Percentiles rank a stretch among this genome's conserved stretches.
Conservation (phyloP, 164 flowering plant genomes). For the Macadamia integrifolia region DNA sequence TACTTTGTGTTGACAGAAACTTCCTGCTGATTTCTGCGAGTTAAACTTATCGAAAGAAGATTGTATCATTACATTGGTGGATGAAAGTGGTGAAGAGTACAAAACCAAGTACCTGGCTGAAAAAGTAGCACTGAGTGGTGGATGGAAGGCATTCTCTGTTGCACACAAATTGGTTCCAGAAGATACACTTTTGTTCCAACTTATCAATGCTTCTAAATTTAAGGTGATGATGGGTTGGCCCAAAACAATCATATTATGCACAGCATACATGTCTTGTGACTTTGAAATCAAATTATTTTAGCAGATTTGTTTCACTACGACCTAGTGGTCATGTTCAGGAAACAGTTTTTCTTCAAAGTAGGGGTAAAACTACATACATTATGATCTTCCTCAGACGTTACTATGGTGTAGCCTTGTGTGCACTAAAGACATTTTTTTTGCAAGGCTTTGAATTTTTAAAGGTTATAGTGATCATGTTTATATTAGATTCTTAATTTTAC, state of each 20-base stretch:
- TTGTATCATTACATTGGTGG: constrained; percentile 23
- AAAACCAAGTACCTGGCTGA: constrained; percentile 7
- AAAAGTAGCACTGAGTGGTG: constrained; percentile 21
- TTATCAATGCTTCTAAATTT: constrained; percentile 15
- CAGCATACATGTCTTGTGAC: too few relatives aligned
- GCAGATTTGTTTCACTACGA: background rate
- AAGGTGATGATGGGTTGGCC: constrained; percentile 12
- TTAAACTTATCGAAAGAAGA: constrained; percentile 20
- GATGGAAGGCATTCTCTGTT: constrained; percentile 23
- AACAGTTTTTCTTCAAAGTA: too few relatives aligned
- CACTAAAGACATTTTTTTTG: too few relatives aligned
- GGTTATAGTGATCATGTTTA: too few relatives aligned
- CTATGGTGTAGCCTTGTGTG: too few relatives aligned
- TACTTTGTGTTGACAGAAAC: constrained; percentile 13
- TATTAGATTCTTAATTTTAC: too few relatives aligned
- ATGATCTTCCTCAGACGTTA: too few relatives aligned
- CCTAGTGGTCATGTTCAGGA: too few relatives aligned
- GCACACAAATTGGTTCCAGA: constrained; percentile 21
- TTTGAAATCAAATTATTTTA: too few relatives aligned
- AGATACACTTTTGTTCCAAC: constrained; percentile 28
- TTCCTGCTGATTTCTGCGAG: constrained; percentile 15
- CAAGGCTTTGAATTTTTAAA: too few relatives aligned
- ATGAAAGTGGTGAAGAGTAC: constrained; percentile 20
- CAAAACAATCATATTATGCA: too few relatives aligned
- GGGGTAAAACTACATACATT: too few relatives aligned